phyloP scores from a whole-genome alignment of 2,329 filamentous ascomycete species.

The Paecilomyces variotii region DNA sequence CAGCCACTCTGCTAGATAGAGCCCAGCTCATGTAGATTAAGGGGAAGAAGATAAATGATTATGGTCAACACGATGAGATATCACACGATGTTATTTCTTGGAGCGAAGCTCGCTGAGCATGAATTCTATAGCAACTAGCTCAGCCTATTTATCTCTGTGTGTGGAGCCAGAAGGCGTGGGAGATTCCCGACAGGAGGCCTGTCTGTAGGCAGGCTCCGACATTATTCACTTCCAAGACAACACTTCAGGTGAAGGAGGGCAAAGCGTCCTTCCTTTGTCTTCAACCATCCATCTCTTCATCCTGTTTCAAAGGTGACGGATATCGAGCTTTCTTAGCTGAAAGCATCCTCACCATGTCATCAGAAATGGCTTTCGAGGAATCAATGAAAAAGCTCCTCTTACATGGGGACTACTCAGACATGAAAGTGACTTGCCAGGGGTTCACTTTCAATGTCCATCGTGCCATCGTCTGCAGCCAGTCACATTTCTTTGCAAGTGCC shows the following conservation, averaged over 20 bases:
- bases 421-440: slow-evolving; percentile 4
- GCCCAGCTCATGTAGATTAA: no score
- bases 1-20: no score
- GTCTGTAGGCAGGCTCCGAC: no score
- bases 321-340: background rate
- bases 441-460: slow-evolving; percentile 7
- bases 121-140: no score
- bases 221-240: no score
- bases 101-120: no score
- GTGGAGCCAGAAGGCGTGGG: no score
- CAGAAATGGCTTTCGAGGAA: background rate
- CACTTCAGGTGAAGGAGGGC: background rate
- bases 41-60: no score
- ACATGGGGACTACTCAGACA: background rate
- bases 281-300: background rate
- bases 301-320: background rate
- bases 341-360: background rate
- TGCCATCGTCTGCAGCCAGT: slow-evolving; percentile 6
- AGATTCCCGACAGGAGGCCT: no score
- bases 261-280: background rate
- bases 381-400: background rate
- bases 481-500: slow-evolving; percentile 4
- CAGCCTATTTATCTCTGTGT: no score
- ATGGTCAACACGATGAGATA: no score
- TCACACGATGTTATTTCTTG: no score